Base-by-base conservation (phyloP, 2,329 filamentous ascomycete species). In the Trichoderma pleuroti region DNA sequence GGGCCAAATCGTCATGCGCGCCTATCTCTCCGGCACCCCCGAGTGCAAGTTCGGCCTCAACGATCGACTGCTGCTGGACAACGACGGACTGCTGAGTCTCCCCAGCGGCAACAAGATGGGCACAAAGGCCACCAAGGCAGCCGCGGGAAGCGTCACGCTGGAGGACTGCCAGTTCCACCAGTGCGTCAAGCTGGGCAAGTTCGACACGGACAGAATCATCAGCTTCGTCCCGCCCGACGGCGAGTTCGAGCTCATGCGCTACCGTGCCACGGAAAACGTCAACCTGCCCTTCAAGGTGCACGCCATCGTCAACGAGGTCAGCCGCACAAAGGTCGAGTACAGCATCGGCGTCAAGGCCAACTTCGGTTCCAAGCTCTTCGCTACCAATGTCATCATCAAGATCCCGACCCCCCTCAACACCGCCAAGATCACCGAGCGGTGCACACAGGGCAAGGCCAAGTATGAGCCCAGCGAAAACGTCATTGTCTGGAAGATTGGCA, bases 91-190 rank as follows among this genome's bases (percentile, higher is more conserved):
- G 59, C 81, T 88, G 75, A 87, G 87, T 56, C 84, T 91, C 7
- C 90, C 90, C 26, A 91, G 89, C 70, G 93, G 93, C 5, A 96
- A 96, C 77, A 86, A 89, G 73, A 88, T 91, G 78, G 92, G 91
- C 69, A 91, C 91, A 72, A 98, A 97, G 81, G 93, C 94, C 34
- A 98, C 96, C 49, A 95, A 97, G 81, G 96, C 96, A 0, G 96
- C 96, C 0, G 96, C 96, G 1, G 96, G 96, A 42, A 97, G 93
- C 74, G 97, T 99, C 67, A 97, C 94, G 0, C 86, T 99, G 30
- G 97, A 99, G 80, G 96, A 99, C 81, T 98, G 97, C 79, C 96
- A 98, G 79, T 98, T 99, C 83, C 96, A 99, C 82, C 96, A 99
- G 82, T 99, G 96, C 81, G 96, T 99, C 72, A 97, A 98, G 84